Percentiles rank a stretch among this genome's conserved stretches.
These are phyloP conservation scores for Apiospora pterosperma DNA, from an alignment of 2,329 filamentous ascomycete species.

Conservation along the genomic window DNA sequence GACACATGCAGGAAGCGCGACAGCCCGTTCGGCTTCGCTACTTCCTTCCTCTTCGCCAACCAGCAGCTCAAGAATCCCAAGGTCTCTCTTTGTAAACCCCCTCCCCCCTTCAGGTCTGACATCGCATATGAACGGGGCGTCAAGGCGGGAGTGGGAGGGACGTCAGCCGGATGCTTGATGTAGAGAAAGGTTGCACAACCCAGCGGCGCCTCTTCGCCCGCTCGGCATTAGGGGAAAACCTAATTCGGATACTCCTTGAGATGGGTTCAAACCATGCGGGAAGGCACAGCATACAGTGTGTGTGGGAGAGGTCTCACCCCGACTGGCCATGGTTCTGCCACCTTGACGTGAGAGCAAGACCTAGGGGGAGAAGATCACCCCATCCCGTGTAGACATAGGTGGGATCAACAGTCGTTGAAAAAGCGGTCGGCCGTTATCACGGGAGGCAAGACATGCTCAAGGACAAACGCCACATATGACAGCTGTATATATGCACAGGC, in stretches of 20 bases:
- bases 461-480: conserved; percentile 9
- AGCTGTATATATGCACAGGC: not conserved
- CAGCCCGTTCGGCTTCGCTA: not conserved
- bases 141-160: not conserved
- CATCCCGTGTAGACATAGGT: not conserved
- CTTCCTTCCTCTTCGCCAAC: not conserved
- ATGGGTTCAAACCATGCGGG: not conserved
- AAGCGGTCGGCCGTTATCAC: not conserved
- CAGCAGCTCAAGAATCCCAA: not conserved
- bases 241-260: not conserved
- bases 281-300: not conserved
- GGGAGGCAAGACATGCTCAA: conserved; percentile 8
- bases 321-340: not conserved
- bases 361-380: not conserved
- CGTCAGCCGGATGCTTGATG: not conserved
- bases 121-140: not conserved
- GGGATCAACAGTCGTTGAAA: not conserved
- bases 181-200: not conserved
- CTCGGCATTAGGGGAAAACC: not conserved
- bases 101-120: not conserved
- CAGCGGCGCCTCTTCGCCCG: not conserved
- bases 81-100: not conserved
- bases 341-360: not conserved
- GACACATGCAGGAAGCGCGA: not conserved
- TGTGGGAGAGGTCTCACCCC: too few relatives aligned